Evolutionary conservation across 1,139 yeast genomes (phyloP), one percentile per base, ranked within the genome.

Genomic region (Candida labiduridarum): DNA sequence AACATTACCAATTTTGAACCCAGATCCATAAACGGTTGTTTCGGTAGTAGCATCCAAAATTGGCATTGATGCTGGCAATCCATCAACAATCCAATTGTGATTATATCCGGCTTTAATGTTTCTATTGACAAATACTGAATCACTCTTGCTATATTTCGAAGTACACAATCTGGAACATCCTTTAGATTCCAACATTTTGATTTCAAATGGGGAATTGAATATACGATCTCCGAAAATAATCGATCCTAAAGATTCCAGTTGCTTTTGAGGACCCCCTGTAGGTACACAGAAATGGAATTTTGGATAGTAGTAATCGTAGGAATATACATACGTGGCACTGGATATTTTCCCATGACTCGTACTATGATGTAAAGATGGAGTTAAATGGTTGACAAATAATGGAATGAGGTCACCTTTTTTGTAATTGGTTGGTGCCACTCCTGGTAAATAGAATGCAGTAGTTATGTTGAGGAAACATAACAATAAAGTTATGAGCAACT

Each of bases 201-300:
- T 74, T 50, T 87, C 81, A 62, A 89, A 90, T 2, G 98, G 97
- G 8, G 98, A 90, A 64, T 89, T 87, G 76, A 89, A 91, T 56
- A 94, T 91, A 64, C 99, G 80, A 69, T 94, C 99, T 54, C 99
- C 99, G 68, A 95, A 91, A 51, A 94, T 78, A 56, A 94, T 87
- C 1, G 97, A 86, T 7, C 99, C 99, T 48, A 94, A 77, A 11
- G 96, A 87, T 69, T 92, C 98, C 59, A 90, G 83, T 67, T 90
- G 96, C 59, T 87, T 85, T 59, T 78, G 75, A 15, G 87, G 82
- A 0, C 87, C 89, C 31, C 78, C 85, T 47, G 71, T 66, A 0
- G 98, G 99, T 52, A 67, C 65, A 70, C 99, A 94, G 68, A 92
- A 89, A 64, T 87, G 90, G 64, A 95, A 86, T 56, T 84, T 83